phyloP scores from a whole-genome alignment of 495 filamentous ascomycete genomes.

The Hypoxylon lienhwacheense region DNA sequence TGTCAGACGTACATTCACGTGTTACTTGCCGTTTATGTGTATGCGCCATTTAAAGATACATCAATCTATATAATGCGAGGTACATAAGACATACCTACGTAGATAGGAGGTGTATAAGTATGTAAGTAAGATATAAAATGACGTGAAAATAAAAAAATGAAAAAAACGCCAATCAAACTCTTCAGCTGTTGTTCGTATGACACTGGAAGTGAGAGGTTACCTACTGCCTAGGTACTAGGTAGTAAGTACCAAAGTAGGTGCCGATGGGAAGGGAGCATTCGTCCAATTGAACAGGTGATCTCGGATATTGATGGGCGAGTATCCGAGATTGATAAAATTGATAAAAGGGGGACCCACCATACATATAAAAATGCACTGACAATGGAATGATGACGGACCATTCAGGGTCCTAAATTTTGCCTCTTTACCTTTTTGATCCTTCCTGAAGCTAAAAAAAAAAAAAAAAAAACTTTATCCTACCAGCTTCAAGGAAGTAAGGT shows the following conservation, averaged over 20 bases:
- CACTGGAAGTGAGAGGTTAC: no score
- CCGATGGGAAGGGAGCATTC: no score
- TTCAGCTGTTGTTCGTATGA: slow-evolving; percentile 17
- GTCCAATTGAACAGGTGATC: slow-evolving; percentile 35
- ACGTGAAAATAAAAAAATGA: neutral
- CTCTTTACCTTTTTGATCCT: no score
- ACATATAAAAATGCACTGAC: slow-evolving; percentile 24
- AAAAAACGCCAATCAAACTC: neutral
- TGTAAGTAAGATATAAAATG: no score
- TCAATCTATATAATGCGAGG: no score
- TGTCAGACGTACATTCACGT: slow-evolving; percentile 1
- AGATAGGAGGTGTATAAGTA: no score
- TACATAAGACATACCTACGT: no score
- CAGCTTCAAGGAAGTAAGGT: neutral
- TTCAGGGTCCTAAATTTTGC: slow-evolving; percentile 1
- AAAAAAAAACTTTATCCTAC: slow-evolving; percentile 21
- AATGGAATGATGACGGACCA: slow-evolving; percentile 30
- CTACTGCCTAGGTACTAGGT: slow-evolving; percentile 7
- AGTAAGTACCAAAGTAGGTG: no score
- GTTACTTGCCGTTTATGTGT: no score
- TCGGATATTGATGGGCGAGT: slow-evolving; percentile 24
- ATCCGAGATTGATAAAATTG: slow-evolving; percentile 35
- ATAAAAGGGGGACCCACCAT: slow-evolving; percentile 31
- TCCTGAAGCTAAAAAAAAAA: no score
- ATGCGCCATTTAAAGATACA: no score